Base-by-base conservation (phyloP, 164 flowering plant species). In the Pachysandra terminalis region DNA sequence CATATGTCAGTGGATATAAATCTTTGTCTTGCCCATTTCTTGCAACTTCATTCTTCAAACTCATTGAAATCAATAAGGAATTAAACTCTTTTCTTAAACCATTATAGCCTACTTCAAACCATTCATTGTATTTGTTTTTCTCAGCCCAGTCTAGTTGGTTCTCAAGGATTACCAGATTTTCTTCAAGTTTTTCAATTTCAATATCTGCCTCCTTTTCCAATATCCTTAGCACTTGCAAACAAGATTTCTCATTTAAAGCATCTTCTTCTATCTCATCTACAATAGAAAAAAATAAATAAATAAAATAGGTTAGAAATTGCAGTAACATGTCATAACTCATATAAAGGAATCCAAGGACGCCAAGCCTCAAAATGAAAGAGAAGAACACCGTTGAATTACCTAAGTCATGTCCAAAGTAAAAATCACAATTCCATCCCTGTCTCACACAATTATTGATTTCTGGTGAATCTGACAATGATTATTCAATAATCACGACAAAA, bases 141-240 rank as follows among this genome's bases (percentile, higher is more conserved):
- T 79, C 81, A 57, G 68, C 65, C 78, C 83, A 79, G 9, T 77
- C 74, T n/a, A 79, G 73, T 64, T 82, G 78, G 59, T 75, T 71
- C 57, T 78, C 75, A 49, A 86, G 83, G 40, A 68, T 54, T 7
- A 73, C 68, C 51, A 86, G 61, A 68, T 82, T 78, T 59, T 73
- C 74, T 73, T 82, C 83, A 57, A 84, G 85, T 62, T 80, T 79
- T 26, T 69, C 69, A 53, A 84, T 82, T 61, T 86, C 90, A 45
- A 65, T 56, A 71, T 86, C 84, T 51, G 86, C 85, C 62, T 77
- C 81, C 4, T 63, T 12, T 8, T 78, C 74, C 77, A 74, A 63
- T 45, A 63, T 73, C 71, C 64, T 69, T 9, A 86, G 73, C 26
- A 81, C 87, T 71, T 84, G 77, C 9, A 72, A 32, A 61, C 87